Evolutionary conservation across 306 rosid species (phyloP), one percentile per base, ranked within the genome.

Genomic region (Cucurbita ficifolia): DNA sequence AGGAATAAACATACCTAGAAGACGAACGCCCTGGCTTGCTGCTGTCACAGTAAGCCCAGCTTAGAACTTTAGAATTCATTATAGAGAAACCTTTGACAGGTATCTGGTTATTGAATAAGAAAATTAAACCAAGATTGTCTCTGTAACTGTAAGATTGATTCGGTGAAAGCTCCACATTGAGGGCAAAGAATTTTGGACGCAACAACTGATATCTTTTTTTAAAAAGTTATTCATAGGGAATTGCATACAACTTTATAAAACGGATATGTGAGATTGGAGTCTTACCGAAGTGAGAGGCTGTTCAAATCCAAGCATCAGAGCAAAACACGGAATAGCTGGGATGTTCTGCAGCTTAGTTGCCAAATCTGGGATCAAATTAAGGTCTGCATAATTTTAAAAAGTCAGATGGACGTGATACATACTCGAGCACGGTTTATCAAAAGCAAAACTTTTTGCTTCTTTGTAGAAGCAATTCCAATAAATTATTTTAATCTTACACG

Each of bases 251-350:
- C 39, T 22, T 8, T 40, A 40, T 2, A 40, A 5, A 18, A 56
- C 19, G 73, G 62, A 78, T 75, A 53, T 39, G 75, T 59, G 43
- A 61, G 74, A 80, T 50, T 71, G 63, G 35, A 75, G 80, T 81
- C 89, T 79, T 83, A 92, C 98, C 22, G 87, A 77, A 54, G 88
- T 78, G 40, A 87, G 86, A 87, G 98, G 96, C 79, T 85, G 92
- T 7, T 82, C 76, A 84, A 90, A 90, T 76, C 97, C 97, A 81
- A 89, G 88, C 97, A 90, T 89, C 74, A 94, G 87, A 75, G 87
- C 81, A 60, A 90, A 94, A 76, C 96, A 84, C 2, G 98, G 92
- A 72, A 70, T 77, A 75, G 84, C 89, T n/a, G 90, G 88, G 85
- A 90, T 78, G 76, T 84, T 78, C 19, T 73, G 81, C 83, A 94